Evolutionary conservation across 2,329 filamentous ascomycete species (phyloP).

Genomic region (Dendryphion nanum): DNA sequence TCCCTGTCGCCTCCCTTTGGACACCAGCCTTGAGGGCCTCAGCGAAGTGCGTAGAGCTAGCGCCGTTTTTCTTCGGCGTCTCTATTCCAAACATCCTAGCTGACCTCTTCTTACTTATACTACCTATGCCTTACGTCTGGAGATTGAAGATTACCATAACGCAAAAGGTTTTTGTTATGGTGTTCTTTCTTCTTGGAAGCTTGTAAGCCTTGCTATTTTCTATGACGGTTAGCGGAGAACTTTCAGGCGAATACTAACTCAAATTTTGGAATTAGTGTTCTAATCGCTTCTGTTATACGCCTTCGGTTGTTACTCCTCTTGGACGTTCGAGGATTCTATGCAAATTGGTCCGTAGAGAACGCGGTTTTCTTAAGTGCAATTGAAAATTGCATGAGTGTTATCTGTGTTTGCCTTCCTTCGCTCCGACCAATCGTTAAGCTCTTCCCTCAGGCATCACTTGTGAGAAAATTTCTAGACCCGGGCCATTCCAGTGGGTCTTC

Average conservation of each 20-base stretch:
- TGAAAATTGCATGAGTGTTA: slow-evolving; percentile 3
- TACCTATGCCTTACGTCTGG: slow-evolving; percentile 26
- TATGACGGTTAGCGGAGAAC: neutral
- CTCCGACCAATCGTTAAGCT: slow-evolving; percentile 3
- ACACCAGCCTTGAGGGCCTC: neutral
- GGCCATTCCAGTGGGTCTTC: neutral
- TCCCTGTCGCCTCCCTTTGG: slow-evolving; percentile 18
- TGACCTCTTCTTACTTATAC: slow-evolving; percentile 18
- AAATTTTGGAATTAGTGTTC: neutral
- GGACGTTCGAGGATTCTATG: neutral
- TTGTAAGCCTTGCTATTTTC: slow-evolving; percentile 1
- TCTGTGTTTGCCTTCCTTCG: slow-evolving; percentile 3
- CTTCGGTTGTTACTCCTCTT: neutral
- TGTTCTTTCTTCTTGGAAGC: slow-evolving; percentile 18
- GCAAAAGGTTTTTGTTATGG: slow-evolving; percentile 19
- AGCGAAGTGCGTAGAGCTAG: slow-evolving; percentile 19
- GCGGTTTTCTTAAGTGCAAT: slow-evolving; percentile 2
- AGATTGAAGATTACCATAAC: slow-evolving; percentile 19
- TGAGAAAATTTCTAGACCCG: too few species aligned
- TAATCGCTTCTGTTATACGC: neutral
- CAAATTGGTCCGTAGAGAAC: slow-evolving; percentile 4
- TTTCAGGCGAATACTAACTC: neutral
- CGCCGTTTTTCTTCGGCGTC: slow-evolving; percentile 20
- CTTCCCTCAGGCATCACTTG: neutral
- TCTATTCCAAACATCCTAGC: slow-evolving; percentile 24